Conservation (phyloP, 352 stramenopile species). For the Phytophthora uliginosa region DNA sequence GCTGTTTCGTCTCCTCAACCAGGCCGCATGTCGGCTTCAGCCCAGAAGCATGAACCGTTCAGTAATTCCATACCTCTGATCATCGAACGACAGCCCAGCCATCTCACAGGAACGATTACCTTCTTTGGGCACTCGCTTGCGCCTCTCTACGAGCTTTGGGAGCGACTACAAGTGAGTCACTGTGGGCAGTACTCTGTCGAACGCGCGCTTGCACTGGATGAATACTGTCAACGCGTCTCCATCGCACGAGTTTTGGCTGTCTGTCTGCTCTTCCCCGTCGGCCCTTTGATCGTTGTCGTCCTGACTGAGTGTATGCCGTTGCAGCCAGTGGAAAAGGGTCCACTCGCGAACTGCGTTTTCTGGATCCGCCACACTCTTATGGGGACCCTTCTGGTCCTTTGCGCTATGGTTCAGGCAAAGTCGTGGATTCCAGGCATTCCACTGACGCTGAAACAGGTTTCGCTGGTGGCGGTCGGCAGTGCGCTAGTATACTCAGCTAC, state of each 20-base stretch:
- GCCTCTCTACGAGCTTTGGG: constrained; percentile 27
- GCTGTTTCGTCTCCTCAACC: not conserved
- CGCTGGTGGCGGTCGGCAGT: constrained; percentile 6
- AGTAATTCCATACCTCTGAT: not conserved
- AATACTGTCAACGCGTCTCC: constrained; percentile 34
- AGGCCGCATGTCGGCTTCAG: not conserved
- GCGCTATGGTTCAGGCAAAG: constrained; percentile 11
- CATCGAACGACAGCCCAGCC: constrained; percentile 8
- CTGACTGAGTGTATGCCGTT: constrained; percentile 24
- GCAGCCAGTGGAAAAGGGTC: constrained; percentile 13
- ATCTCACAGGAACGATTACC: not conserved
- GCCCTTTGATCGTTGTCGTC: constrained; percentile 16
- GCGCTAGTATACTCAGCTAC: constrained; percentile 4
- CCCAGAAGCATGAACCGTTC: constrained; percentile 12
- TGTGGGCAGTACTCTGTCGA: constrained; percentile 42
- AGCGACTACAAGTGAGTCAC: constrained; percentile 35
- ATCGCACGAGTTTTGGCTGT: constrained; percentile 9
- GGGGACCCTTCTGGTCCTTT: not conserved
- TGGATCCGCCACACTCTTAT: constrained; percentile 24
- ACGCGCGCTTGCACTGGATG: constrained; percentile 32
- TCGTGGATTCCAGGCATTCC: constrained; percentile 19
- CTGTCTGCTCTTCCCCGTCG: constrained; percentile 29
- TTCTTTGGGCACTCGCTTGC: constrained; percentile 17
- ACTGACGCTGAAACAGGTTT: constrained; percentile 12
- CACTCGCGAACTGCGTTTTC: constrained; percentile 17